phyloP scores from a whole-genome alignment of 2,329 filamentous ascomycete genomes.

The Penicillium sp. region DNA sequence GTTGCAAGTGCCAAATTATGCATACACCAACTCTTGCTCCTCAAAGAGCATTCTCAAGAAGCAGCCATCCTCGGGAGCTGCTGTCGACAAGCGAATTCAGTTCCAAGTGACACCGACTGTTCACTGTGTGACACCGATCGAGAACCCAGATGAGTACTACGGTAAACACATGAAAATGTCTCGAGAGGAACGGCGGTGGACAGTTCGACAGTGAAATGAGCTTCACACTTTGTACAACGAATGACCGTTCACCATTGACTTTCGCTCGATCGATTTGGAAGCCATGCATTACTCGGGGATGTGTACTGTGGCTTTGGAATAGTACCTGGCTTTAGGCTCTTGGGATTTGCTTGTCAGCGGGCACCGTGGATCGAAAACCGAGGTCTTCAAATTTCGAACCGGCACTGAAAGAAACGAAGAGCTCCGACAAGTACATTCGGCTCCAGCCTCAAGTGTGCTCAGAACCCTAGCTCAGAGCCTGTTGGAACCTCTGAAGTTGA shows the following conservation, averaged over 20 bases:
- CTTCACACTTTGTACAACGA: constrained; percentile 3
- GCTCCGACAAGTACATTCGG: neutral
- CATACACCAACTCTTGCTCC: constrained; percentile 47
- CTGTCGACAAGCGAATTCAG: constrained; percentile 41
- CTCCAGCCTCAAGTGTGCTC: neutral
- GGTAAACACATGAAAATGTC: constrained; percentile 49
- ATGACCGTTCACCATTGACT: neutral
- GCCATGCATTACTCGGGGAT: neutral
- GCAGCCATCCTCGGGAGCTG: constrained; percentile 21
- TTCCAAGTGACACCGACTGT: constrained; percentile 48
- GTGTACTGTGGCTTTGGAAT: neutral
- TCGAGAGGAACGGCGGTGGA: constrained; percentile 50
- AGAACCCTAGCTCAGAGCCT: neutral
- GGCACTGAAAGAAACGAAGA: neutral
- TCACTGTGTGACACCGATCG: constrained; percentile 51
- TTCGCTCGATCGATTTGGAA: neutral
- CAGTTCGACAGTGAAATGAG: constrained; percentile 35
- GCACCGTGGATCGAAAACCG: neutral
- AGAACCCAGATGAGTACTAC: constrained; percentile 51
- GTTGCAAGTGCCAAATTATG: constrained; percentile 41
- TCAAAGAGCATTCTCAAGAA: constrained; percentile 54
- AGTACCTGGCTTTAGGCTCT: neutral
- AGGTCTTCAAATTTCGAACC: neutral
- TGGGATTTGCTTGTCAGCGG: neutral
- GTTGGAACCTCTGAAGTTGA: neutral